These are phyloP conservation scores for Tylopilus rubrobrunneus DNA, from an alignment of 768 basidiomycete species.

Conservation along the genomic window DNA sequence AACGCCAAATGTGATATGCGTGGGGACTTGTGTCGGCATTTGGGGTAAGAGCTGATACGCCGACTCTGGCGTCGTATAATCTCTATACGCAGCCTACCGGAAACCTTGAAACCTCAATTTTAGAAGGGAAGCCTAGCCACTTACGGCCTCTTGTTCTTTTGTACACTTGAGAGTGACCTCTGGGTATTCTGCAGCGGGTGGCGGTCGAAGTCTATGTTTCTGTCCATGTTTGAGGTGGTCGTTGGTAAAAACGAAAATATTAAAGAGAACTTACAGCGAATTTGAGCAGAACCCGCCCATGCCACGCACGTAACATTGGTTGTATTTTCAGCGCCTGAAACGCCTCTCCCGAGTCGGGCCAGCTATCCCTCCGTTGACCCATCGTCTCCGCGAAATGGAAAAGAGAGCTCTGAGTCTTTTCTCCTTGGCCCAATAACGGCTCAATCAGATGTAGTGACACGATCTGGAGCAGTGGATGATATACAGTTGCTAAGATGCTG, in stretches of 20 bases:
- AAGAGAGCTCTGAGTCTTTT: neutral
- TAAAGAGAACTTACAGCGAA: too few species aligned
- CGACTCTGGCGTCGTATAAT: neutral
- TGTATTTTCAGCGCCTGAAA: too few species aligned
- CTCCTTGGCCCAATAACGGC: neutral
- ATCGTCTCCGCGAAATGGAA: neutral
- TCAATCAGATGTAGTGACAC: conserved; percentile 8
- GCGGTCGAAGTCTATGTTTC: conserved; percentile 4
- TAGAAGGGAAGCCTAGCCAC: too few species aligned
- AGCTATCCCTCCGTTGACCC: too few species aligned
- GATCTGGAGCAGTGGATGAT: conserved; percentile 1
- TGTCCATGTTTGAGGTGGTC: neutral
- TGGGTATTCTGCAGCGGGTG: conserved; percentile 2
- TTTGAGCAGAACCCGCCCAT: too few species aligned
- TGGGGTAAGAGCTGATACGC: neutral
- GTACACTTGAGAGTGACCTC: conserved; percentile 3
- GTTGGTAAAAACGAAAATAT: too few species aligned
- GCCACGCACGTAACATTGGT: too few species aligned
- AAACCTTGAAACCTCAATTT: neutral
- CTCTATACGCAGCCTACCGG: neutral
- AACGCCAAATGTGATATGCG: neutral
- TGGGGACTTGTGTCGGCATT: neutral
- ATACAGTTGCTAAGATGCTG: too few species aligned
- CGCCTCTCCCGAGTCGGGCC: neutral
- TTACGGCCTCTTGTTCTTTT: neutral